A percentile compares a stretch with the other conserved stretches of the same genome.
These are phyloP conservation scores for Russula sp. DNA, from an alignment of 768 basidiomycete genomes.

Conservation along the genomic window DNA sequence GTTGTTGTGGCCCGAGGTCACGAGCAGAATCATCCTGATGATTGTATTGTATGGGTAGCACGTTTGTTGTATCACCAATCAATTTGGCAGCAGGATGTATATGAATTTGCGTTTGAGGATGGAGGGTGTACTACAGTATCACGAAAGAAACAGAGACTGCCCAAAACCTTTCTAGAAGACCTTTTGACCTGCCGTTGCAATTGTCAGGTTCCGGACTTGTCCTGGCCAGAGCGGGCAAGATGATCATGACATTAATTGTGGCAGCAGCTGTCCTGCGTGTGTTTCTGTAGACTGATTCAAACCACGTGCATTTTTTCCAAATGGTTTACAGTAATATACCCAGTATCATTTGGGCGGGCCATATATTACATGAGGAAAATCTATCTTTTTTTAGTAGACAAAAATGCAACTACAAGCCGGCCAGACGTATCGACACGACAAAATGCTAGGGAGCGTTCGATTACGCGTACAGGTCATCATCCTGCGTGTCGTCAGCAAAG, in stretches of 20 bases:
- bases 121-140: too few species aligned
- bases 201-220: too few species aligned
- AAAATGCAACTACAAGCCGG: constrained; percentile 13
- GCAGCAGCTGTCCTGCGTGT: too few species aligned
- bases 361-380: constrained; percentile 23
- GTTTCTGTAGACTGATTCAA: too few species aligned
- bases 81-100: neutral
- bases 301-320: too few species aligned
- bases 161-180: too few species aligned
- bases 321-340: too few species aligned
- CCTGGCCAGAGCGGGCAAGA: too few species aligned
- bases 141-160: too few species aligned
- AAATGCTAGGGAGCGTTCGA: constrained; percentile 8
- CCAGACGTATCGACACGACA: constrained; percentile 16
- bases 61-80: neutral
- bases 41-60: neutral
- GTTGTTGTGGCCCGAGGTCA: too few species aligned
- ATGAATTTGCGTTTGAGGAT: neutral
- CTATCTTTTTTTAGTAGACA: constrained; percentile 22
- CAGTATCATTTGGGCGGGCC: neutral
- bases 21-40: neutral
- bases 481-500: constrained; percentile 81
- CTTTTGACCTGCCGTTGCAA: too few species aligned
- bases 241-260: too few species aligned
- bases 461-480: constrained; percentile 89